phyloP scores from a whole-genome alignment of 345 rosid genomes.

The Pelargonium nanum region DNA sequence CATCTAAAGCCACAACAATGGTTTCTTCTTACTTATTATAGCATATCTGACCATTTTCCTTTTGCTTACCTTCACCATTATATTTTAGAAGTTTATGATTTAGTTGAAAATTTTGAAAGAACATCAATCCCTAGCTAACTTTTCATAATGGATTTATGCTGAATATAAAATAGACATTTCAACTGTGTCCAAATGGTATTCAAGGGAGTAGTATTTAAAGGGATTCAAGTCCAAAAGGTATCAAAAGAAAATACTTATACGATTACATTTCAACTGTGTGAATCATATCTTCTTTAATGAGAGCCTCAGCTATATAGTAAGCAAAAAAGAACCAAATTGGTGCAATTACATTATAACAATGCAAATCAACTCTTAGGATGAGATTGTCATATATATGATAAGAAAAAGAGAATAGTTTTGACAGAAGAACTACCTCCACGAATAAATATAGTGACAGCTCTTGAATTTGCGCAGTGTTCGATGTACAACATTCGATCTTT shows the following conservation, averaged over 20 bases:
- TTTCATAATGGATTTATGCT: neutral
- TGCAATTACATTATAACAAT: too few relatives aligned
- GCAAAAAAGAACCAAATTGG: neutral
- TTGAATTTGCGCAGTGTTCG: conserved; percentile 75
- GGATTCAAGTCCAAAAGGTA: neutral
- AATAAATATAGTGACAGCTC: conserved; percentile 77
- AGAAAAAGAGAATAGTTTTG: neutral
- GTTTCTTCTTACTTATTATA: neutral
- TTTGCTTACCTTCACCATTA: neutral
- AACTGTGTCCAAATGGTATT: too few relatives aligned
- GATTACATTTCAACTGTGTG: too few relatives aligned
- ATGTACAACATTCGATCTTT: conserved; percentile 71
- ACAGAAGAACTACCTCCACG: conserved; percentile 61
- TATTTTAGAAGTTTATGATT: too few relatives aligned
- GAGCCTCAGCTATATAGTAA: neutral
- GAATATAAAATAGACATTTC: too few relatives aligned
- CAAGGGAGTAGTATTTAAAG: too few relatives aligned
- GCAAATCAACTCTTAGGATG: neutral
- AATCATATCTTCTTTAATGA: neutral
- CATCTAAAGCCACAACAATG: neutral
- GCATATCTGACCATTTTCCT: neutral
- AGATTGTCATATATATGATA: neutral
- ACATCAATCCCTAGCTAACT: neutral
- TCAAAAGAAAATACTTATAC: neutral
- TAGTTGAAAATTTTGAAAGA: too few relatives aligned